Evolutionary conservation across 2,329 filamentous ascomycete genomes (phyloP), one percentile per base, ranked within the genome.

Genomic region (Ramichloridium luteum): DNA sequence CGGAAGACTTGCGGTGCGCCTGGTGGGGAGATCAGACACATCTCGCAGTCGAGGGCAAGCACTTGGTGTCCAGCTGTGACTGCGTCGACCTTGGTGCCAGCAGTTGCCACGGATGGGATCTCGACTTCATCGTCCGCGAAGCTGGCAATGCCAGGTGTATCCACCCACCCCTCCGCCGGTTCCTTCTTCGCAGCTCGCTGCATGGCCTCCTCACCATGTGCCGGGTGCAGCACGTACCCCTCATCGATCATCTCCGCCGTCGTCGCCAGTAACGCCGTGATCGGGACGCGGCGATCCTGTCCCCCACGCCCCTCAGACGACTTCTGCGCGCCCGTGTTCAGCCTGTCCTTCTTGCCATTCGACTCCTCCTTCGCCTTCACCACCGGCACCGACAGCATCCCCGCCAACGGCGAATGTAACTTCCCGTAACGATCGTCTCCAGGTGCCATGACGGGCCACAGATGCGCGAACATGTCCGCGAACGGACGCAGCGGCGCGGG

Each of bases 11-110:
- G 75, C 38, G 79, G 74, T 11, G 43, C 37, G 12, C 48, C 48
- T 22, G 35, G 30, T 11, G 50, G 51, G 37, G 77, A 80, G 2
- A 85, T 92, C 60, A 84, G 77, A 54, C 86, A 93, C 90, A 98
- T 98, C 58, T 98, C 90, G 58, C 90, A 98, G 54, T 98, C 90
- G 33, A 98, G 65, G 1, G 84, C 79, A 29, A 92, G 63, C 8
- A 94, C 63, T 22, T 78, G 70, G 40, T 84, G 74, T 20, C 86
- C 90, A 16, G 74, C 82, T 0, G 84, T 92, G 36, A 93, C 62
- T 4, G 59, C 55, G 30, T 85, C 79, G 2, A 78, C 73, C 5
- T 79, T 68, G 29, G 70, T 57, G 3, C 76, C 82, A 17, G 83
- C 78, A n/a, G n/a, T n/a, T n/a, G n/a, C n/a, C n/a, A n/a, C n/a